Conservation (phyloP, 768 basidiomycete species). For the Trametes cubensis region DNA sequence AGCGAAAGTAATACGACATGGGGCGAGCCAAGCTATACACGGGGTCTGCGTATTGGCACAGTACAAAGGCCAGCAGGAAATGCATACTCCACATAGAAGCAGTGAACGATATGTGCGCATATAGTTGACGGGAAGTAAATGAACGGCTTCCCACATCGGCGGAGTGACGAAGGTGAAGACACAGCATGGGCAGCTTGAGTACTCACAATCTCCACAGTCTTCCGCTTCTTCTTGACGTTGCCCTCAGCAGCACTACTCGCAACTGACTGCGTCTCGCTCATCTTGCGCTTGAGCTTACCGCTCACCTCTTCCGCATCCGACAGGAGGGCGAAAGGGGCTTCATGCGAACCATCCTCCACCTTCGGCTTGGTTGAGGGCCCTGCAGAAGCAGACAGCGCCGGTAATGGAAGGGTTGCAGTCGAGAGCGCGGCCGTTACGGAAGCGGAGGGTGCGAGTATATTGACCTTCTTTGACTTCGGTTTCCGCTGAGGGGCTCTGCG, state of each 20-base stretch:
- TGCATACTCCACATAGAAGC: not conserved
- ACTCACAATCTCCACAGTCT: slow-evolving; percentile 66
- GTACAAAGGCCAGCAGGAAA: not conserved
- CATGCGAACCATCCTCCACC: slow-evolving; percentile 48
- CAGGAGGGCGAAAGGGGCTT: slow-evolving; percentile 51
- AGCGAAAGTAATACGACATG: too few relatives aligned
- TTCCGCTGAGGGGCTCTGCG: slow-evolving; percentile 63
- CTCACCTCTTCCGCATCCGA: slow-evolving; percentile 42
- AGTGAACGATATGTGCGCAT: not conserved
- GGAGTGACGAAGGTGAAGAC: too few relatives aligned
- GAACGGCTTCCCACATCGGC: too few relatives aligned
- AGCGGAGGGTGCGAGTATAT: slow-evolving; percentile 34
- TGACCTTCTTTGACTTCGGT: slow-evolving; percentile 64
- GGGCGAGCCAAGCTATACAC: too few relatives aligned
- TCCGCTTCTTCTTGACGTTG: slow-evolving; percentile 64
- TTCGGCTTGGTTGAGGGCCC: slow-evolving; percentile 27
- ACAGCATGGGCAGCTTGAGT: too few relatives aligned
- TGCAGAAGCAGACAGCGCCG: slow-evolving; percentile 8
- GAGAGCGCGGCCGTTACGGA: slow-evolving; percentile 34
- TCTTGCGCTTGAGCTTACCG: slow-evolving; percentile 33
- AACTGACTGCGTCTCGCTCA: slow-evolving; percentile 18
- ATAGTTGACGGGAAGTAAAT: not conserved
- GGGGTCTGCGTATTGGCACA: too few relatives aligned
- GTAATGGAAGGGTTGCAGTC: slow-evolving; percentile 23
- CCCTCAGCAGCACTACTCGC: slow-evolving; percentile 19